Base-by-base conservation (phyloP, 1,284 basidiomycete genomes). In the Jaminaea rosea region DNA sequence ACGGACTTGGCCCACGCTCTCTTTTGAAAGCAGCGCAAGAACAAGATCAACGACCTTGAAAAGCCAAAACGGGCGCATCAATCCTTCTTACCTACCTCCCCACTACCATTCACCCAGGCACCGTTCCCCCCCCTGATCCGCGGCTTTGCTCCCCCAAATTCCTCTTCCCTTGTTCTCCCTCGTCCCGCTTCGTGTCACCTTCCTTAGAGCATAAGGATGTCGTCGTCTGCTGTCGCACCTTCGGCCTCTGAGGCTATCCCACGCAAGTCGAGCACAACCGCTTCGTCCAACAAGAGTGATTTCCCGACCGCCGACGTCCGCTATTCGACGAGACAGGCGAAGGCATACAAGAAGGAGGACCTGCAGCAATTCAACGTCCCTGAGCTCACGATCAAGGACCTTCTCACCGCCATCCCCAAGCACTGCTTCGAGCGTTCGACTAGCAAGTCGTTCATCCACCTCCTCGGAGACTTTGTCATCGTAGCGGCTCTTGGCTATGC, bases 351-450 rank as follows among this genome's bases (percentile, higher is more conserved):
- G 19, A 53, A 62, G 49, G 63, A 71, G 46, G 62, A 69, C 44
- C 62, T 75, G 26, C 59, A 65, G 44, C 71, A 69, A 52, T 83
- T 83, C 65, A 74, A 82, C 44, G 86, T 90, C 56, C 88, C 88
- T 31, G 83, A 88, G 76, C 78, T 90, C 55, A 81, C 85, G 19
- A 80, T 92, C 73, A 91, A 90, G 77, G 86, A 92, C 69, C 76
- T 96, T 55, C 80, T 96, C 49, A 83, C 82, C 50, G 83, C 82
- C 26, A 94, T 97, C 73, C 92, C 90, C 10, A 74, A 86, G 4
- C 90, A 93, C 77, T 97, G 93, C 79, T 90, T 85, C 77, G 81
- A 94, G 78, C 87, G 94, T 60, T 93, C 88, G 0, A 85, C 89
- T 1, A 64, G 93, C 71, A 80, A 80, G 72, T 93, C 91, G 23